Base-by-base conservation (phyloP, 129 eudicot species). In the Pittosporum tobira region DNA sequence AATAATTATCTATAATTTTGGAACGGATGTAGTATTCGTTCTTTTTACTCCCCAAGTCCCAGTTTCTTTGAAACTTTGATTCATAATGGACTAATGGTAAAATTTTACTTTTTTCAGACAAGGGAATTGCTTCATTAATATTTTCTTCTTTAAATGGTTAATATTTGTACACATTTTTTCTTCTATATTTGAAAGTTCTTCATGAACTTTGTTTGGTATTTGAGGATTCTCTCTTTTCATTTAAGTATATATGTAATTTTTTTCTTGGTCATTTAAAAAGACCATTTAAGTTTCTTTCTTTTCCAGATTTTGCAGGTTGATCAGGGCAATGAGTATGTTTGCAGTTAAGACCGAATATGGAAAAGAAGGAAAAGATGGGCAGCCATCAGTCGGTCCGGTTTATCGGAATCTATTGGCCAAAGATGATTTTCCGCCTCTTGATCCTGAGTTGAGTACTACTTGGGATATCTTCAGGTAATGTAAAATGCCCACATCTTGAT, bases 381-480 rank as follows among this genome's bases (percentile, higher is more conserved):
- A 75, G 64, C 88, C 84, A 2, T 82, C 99, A 0, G 73, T 93
- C 15, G 99, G 99, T 48, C 99, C 99, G 1, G 62, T 79, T 14
- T 81, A 81, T 44, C 76, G 99, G 19, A 93, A 79, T 73, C 78
- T 52, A 31, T 63, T 93, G 6, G 73, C 94, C 1, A 65, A 84
- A 69, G 74, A 84, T 66, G 88, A 50, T 20, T 93, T 84, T 42
- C 99, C 99, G 0, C 79, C 96, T 37, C 68, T 77, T 59, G 85
- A 87, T 66, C 63, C 80, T 36, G 57, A 69, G 9, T 27, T 78
- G 16, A 57, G 64, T 51, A 81, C 96, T 36, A 57, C 87, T 69
- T 93, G 99, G 99, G 85, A 87, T 25, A 68, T 83, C 26, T 93
- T 84, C 78, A 81, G 85, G 99, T 93, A 68, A 57, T 6, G 21